These are phyloP conservation scores for Leccinum fibrillosum DNA, from an alignment of 768 basidiomycete species.

Conservation along the genomic window DNA sequence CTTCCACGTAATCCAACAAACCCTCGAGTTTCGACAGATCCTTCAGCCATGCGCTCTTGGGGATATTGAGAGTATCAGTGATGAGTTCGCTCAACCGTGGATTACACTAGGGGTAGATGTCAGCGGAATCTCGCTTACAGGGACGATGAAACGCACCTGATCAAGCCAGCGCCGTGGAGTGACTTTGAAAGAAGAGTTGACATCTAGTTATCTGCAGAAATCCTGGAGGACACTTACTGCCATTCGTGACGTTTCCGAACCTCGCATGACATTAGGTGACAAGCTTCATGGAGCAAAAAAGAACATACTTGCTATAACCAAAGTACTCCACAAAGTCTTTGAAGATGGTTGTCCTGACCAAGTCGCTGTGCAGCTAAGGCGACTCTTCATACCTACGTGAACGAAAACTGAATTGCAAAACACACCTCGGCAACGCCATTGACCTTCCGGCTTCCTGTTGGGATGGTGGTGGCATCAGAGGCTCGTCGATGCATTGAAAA, in stretches of 20 bases:
- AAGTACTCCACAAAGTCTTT: slow-evolving; percentile 94
- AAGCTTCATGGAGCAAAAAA: neutral
- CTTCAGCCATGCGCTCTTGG: slow-evolving; percentile 81
- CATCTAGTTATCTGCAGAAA: neutral
- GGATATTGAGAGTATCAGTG: slow-evolving; percentile 71
- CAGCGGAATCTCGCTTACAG: neutral
- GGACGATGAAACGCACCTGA: slow-evolving; percentile 40
- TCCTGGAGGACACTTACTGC: slow-evolving; percentile 49
- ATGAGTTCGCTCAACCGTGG: slow-evolving; percentile 83
- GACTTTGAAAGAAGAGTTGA: slow-evolving; percentile 39
- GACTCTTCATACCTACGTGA: neutral
- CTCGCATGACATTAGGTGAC: slow-evolving; percentile 33
- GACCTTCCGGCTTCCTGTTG: slow-evolving; percentile 69
- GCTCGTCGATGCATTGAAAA: neutral
- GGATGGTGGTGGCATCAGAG: neutral
- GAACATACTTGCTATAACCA: slow-evolving; percentile 69
- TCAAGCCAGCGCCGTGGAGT: slow-evolving; percentile 94
- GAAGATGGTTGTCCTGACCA: slow-evolving; percentile 78
- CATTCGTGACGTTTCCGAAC: slow-evolving; percentile 92
- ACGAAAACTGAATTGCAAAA: neutral
- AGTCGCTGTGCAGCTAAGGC: slow-evolving; percentile 74
- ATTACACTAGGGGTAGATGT: slow-evolving; percentile 62
- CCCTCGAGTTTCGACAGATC: slow-evolving; percentile 75
- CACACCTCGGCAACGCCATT: slow-evolving; percentile 92
- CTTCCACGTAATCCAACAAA: slow-evolving; percentile 68